phyloP scores from a whole-genome alignment of 192 early-diverging fungal genomes.

The Glomus cerebriforme region DNA sequence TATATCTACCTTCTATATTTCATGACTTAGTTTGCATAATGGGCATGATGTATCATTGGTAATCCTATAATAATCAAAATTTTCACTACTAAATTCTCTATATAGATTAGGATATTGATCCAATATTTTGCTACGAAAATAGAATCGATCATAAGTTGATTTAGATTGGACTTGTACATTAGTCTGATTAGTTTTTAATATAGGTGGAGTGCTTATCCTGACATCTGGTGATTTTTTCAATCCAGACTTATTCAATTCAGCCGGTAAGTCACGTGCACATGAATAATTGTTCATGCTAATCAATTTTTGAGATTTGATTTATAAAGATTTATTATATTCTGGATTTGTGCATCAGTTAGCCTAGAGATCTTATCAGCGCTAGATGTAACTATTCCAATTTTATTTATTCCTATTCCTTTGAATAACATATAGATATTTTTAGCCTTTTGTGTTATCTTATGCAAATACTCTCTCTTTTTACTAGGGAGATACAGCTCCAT shows the following conservation, averaged over 20 bases:
- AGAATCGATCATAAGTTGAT: too few relatives aligned
- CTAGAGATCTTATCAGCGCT: constrained; percentile 20
- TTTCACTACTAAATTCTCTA: too few relatives aligned
- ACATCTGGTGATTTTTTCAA: constrained; percentile 11
- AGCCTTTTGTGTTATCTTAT: constrained; percentile 19
- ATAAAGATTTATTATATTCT: constrained; percentile 10
- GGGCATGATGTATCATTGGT: too few relatives aligned
- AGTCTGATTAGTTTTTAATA: too few relatives aligned
- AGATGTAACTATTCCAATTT: constrained; percentile 12
- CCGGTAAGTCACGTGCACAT: background rate
- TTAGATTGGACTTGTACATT: too few relatives aligned
- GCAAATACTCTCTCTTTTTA: constrained; percentile 21
- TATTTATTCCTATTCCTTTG: constrained; percentile 23
- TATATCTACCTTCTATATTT: too few relatives aligned
- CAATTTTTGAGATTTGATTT: constrained; percentile 14
- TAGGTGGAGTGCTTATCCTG: background rate
- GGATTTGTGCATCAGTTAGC: background rate
- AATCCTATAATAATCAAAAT: too few relatives aligned
- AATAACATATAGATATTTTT: constrained; percentile 11
- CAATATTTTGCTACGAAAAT: too few relatives aligned
- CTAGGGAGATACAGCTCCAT: constrained; percentile 9
- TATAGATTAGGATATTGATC: too few relatives aligned
- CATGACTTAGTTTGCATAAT: too few relatives aligned
- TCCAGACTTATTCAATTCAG: background rate
- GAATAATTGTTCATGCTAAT: constrained; percentile 2